Evolutionary conservation across 1,284 basidiomycete species (phyloP).

Genomic region (Anthracocystis setariae): DNA sequence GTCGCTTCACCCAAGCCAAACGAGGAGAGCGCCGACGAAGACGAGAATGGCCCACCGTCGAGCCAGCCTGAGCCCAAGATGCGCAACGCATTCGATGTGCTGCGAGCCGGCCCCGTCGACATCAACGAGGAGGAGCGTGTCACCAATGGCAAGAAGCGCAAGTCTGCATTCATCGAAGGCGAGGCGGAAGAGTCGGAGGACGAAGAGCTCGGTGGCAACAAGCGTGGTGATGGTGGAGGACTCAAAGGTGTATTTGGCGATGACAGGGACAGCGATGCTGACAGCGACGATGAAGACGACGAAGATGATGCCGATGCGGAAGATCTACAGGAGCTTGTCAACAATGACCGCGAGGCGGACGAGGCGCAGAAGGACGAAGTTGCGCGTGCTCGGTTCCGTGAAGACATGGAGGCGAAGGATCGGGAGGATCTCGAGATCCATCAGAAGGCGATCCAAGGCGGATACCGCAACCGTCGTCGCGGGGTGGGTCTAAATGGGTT

Average conservation of each 20-base stretch:
- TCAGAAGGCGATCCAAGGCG: conserved; percentile 55
- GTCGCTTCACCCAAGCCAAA: not conserved
- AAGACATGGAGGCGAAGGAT: conserved; percentile 57
- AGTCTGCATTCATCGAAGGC: conserved; percentile 59
- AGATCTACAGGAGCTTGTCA: conserved; percentile 61
- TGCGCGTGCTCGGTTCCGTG: conserved; percentile 48
- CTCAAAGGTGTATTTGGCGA: conserved; percentile 60
- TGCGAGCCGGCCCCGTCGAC: conserved; percentile 9
- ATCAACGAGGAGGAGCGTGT: not conserved
- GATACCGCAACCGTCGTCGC: conserved; percentile 46
- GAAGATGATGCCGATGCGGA: conserved; percentile 57
- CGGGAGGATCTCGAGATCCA: conserved; percentile 55
- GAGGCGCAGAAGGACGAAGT: conserved; percentile 59
- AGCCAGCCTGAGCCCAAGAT: conserved; percentile 31
- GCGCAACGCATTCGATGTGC: conserved; percentile 38
- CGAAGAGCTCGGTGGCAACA: conserved; percentile 45
- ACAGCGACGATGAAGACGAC: conserved; percentile 43
- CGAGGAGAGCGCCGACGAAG: conserved; percentile 12
- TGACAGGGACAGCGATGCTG: conserved; percentile 25
- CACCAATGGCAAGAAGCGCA: conserved; percentile 34
- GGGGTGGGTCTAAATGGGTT: conserved; percentile 37
- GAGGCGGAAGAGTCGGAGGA: conserved; percentile 67
- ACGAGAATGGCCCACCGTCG: conserved; percentile 25
- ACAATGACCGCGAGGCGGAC: conserved; percentile 60
- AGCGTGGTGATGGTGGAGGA: conserved; percentile 51